These are phyloP conservation scores for Trichoderma semiorbis DNA, from an alignment of 2,329 filamentous ascomycete species.

Conservation along the genomic window DNA sequence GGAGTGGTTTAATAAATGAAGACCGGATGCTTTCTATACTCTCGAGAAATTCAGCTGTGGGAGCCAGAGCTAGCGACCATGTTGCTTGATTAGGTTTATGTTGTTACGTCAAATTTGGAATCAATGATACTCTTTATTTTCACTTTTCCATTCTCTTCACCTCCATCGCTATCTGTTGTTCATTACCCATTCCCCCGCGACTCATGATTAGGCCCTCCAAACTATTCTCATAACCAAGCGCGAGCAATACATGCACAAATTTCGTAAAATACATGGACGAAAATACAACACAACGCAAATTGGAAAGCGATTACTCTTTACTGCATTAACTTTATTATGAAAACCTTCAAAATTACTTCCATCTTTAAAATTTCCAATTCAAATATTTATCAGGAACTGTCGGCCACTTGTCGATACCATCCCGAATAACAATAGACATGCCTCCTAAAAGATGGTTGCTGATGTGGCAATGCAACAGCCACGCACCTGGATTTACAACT, in stretches of 20 bases:
- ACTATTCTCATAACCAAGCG: not conserved
- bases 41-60: not conserved
- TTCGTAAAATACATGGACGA: not conserved
- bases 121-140: not conserved
- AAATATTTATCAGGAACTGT: slow-evolving; percentile 39
- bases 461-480: slow-evolving; percentile 56
- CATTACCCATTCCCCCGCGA: not conserved
- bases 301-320: not conserved
- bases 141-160: not conserved
- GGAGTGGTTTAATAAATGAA: not conserved
- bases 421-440: slow-evolving; percentile 52
- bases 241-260: not conserved
- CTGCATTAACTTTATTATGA: not conserved
- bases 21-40: not conserved
- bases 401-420: slow-evolving; percentile 45
- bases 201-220: not conserved
- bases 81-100: not conserved
- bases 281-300: not conserved
- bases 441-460: slow-evolving; percentile 52
- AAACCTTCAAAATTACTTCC: not conserved
- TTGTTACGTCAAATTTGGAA: not conserved
- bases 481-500: slow-evolving; percentile 50
- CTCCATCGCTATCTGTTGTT: not conserved
- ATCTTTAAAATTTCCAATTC: not conserved
- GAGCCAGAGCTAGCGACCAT: not conserved